phyloP scores from a whole-genome alignment of 2,329 filamentous ascomycete genomes.

The Cytospora leucostoma region DNA sequence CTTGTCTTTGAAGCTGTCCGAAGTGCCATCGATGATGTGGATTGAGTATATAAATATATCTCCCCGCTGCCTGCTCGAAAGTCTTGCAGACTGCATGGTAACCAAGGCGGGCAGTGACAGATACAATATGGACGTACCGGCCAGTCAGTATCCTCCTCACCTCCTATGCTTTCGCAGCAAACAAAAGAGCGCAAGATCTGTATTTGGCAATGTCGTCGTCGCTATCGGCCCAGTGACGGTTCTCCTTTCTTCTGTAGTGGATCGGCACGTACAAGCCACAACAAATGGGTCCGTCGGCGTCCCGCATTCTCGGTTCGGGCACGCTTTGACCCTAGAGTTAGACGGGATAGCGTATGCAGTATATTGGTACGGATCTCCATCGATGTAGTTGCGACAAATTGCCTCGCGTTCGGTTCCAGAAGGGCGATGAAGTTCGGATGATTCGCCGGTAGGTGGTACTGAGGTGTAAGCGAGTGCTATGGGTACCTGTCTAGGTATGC shows the following conservation, averaged over 20 bases:
- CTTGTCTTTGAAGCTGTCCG: no score
- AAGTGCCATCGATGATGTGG: neutral
- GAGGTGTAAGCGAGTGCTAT: neutral
- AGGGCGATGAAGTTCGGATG: neutral
- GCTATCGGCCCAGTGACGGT: neutral
- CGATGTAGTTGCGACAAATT: neutral
- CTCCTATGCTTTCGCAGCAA: no score
- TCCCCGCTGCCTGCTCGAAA: neutral
- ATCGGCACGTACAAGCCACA: neutral
- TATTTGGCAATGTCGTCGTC: neutral
- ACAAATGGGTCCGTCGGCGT: neutral
- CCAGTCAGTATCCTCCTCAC: neutral
- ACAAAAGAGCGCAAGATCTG: no score
- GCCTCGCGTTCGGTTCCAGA: constrained; percentile 2
- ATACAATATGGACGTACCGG: neutral
- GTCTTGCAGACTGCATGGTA: constrained; percentile 19
- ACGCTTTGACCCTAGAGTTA: neutral
- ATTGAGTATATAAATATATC: constrained; percentile 4
- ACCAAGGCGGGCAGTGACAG: constrained; percentile 6
- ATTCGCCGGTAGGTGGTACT: neutral
- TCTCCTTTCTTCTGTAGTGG: neutral
- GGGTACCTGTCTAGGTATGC: neutral
- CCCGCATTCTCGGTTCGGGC: neutral
- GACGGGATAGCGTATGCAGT: neutral
- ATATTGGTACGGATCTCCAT: neutral